Conservation (phyloP, 2,329 filamentous ascomycete genomes). For the Botrytis aclada region DNA sequence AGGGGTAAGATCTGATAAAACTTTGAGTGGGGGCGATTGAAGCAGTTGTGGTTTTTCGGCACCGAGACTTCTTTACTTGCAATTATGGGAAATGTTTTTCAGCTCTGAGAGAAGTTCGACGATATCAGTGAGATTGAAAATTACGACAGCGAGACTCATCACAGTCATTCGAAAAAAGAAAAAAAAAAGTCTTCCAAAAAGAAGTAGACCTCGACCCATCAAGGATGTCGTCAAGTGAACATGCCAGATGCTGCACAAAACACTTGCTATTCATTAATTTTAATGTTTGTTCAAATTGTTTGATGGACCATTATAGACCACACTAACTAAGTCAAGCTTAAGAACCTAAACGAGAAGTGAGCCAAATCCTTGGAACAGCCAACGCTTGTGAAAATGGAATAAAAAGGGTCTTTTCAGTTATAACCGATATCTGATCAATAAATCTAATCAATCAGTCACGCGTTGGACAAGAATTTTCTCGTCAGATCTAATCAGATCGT, state of each 20-base stretch:
- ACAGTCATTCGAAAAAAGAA: neutral
- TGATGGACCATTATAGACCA: neutral
- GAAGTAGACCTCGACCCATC: neutral
- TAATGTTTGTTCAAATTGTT: neutral
- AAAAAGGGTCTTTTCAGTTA: neutral
- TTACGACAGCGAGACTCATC: neutral
- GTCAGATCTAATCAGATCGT: neutral
- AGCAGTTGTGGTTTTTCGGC: neutral
- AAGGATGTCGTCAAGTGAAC: neutral
- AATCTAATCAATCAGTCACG: neutral
- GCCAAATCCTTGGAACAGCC: neutral
- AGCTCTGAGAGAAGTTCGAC: too few species aligned
- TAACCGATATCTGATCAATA: neutral
- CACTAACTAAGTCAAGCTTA: neutral
- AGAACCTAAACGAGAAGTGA: neutral
- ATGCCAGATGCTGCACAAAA: neutral
- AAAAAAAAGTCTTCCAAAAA: neutral
- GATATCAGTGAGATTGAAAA: neutral
- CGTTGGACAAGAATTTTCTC: neutral
- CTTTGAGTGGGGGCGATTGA: neutral
- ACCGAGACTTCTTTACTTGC: neutral
- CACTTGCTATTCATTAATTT: neutral
- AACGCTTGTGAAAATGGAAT: neutral
- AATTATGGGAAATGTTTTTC: neutral
- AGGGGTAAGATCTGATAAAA: slow-evolving; percentile 9